A percentile compares a stretch with the other conserved stretches of the same genome.
Conservation (phyloP, 2,329 filamentous ascomycete species). For the Colletotrichum lindemuthianum region DNA sequence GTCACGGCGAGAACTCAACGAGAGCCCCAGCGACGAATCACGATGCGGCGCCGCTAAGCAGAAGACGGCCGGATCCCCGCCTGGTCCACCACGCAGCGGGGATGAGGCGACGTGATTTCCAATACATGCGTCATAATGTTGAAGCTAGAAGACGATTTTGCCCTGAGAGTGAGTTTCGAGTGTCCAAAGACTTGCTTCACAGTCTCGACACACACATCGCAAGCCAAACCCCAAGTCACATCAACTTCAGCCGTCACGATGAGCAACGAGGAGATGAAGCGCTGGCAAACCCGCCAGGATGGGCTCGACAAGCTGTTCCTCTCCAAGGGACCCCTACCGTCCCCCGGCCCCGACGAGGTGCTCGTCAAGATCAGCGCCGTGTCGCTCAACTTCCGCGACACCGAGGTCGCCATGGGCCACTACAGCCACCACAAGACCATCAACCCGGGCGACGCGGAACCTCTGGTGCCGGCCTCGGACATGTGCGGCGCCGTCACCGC, state of each 20-base stretch:
- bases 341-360: conserved; percentile 61
- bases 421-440: conserved; percentile 73
- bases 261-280: conserved; percentile 40
- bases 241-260: conserved; percentile 2
- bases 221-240: neutral
- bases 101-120: conserved; percentile 28
- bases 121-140: conserved; percentile 29
- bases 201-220: neutral
- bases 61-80: conserved; percentile 2
- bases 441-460: conserved; percentile 44
- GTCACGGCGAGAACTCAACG: conserved; percentile 5
- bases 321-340: conserved; percentile 55
- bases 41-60: conserved; percentile 5
- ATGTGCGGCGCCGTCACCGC: conserved; percentile 72
- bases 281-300: conserved; percentile 66
- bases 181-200: neutral
- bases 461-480: conserved; percentile 74
- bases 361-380: conserved; percentile 58
- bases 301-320: conserved; percentile 64
- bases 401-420: conserved; percentile 69
- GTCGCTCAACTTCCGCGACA: conserved; percentile 61
- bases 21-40: neutral
- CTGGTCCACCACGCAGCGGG: conserved; percentile 25
- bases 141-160: neutral
- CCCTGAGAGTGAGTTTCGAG: neutral